phyloP scores from a whole-genome alignment of 345 rosid species.

The Clarkia xantiana region DNA sequence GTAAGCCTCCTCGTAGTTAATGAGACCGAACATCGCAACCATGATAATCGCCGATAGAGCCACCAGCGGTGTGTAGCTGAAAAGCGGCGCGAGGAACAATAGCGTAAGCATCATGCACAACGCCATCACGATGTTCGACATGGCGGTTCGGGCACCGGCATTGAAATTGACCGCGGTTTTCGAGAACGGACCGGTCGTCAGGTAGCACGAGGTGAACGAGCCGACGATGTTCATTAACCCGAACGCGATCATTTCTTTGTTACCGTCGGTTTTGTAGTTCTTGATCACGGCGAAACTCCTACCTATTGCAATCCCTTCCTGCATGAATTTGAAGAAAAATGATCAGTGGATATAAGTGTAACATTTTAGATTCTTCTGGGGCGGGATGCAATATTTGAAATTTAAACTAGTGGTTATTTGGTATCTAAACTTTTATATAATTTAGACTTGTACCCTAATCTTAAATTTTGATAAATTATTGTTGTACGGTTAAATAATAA shows the following conservation, averaged over 20 bases:
- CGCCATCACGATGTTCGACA: constrained; percentile 77
- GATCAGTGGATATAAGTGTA: too few species aligned
- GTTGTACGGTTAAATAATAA: too few species aligned
- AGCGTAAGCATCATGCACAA: constrained; percentile 74
- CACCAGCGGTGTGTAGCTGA: constrained; percentile 79
- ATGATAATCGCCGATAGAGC: constrained; percentile 81
- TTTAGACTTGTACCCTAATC: too few species aligned
- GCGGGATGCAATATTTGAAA: too few species aligned
- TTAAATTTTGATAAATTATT: too few species aligned
- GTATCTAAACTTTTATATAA: too few species aligned
- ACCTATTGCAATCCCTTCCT: constrained; percentile 93
- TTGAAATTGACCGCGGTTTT: constrained; percentile 87
- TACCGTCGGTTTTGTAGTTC: constrained; percentile 81
- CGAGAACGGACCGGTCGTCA: constrained; percentile 95
- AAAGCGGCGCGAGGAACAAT: constrained; percentile 62
- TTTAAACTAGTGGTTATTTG: too few species aligned
- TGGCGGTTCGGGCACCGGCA: constrained; percentile 51
- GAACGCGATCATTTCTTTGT: constrained; percentile 85
- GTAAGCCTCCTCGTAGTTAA: constrained; percentile 44
- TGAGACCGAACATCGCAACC: constrained; percentile 85
- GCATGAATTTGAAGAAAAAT: background rate
- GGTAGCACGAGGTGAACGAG: constrained; percentile 82
- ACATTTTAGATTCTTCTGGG: too few species aligned
- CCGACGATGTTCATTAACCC: constrained; percentile 84
- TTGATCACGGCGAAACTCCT: constrained; percentile 67